These are phyloP conservation scores for Coemansia sp. DNA, from an alignment of 192 early-diverging fungal species.

Conservation along the genomic window DNA sequence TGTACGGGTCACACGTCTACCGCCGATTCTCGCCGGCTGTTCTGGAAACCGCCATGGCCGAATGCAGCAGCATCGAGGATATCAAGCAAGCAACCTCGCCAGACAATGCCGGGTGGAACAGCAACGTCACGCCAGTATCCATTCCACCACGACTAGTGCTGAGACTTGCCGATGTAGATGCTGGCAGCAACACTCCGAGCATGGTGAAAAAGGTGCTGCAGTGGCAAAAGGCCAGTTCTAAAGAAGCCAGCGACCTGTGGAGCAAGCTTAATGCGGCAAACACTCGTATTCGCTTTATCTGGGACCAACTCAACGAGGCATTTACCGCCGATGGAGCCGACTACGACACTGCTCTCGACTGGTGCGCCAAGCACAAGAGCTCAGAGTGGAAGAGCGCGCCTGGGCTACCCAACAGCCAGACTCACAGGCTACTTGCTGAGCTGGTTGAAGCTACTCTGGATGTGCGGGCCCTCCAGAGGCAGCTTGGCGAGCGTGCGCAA, in stretches of 20 bases:
- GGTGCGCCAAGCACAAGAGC: constrained; percentile 46
- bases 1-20: constrained; percentile 90
- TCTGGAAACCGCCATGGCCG: constrained; percentile 60
- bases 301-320: constrained; percentile 59
- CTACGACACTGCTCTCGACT: constrained; percentile 51
- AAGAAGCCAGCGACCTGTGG: constrained; percentile 60
- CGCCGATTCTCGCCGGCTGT: constrained; percentile 77
- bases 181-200: constrained; percentile 92
- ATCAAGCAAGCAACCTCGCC: constrained; percentile 36
- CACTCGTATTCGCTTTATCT: constrained; percentile 53
- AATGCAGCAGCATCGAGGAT: constrained; percentile 12
- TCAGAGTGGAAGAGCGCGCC: constrained; percentile 21
- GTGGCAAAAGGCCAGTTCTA: constrained; percentile 76
- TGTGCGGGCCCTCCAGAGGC: constrained; percentile 69
- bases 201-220: constrained; percentile 84
- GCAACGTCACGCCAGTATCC: constrained; percentile 60
- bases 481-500: constrained; percentile 70
- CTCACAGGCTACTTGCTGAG: constrained; percentile 55
- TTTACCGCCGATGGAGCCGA: constrained; percentile 27
- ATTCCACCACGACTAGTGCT: constrained; percentile 77
- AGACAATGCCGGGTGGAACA: constrained; percentile 67
- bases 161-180: constrained; percentile 90
- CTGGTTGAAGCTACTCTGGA: constrained; percentile 49
- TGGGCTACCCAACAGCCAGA: neutral
- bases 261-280: constrained; percentile 63